phyloP scores from a whole-genome alignment of 2,329 filamentous ascomycete genomes.

The Dryadomyces quercus-mongolicae region DNA sequence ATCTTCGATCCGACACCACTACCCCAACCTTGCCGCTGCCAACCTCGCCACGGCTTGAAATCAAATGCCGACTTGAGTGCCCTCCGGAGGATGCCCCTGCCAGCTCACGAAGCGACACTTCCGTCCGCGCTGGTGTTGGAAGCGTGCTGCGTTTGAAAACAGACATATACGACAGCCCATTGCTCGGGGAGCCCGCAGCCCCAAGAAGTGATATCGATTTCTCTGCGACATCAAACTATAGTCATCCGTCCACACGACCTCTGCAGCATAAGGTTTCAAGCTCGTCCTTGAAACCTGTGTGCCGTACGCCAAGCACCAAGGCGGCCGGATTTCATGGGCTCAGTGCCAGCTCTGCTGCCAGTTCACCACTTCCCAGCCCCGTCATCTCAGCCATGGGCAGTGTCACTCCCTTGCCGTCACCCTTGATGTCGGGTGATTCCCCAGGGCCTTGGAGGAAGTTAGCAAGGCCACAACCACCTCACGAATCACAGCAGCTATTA shows the following conservation, averaged over 20 bases:
- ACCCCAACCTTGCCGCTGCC: background rate
- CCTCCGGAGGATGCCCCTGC: background rate
- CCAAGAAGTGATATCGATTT: conserved; percentile 1
- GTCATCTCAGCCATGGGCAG: conserved; percentile 65
- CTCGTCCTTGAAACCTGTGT: conserved; percentile 37
- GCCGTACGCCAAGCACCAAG: conserved; percentile 50
- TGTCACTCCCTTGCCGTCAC: conserved; percentile 68
- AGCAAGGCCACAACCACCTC: conserved; percentile 26
- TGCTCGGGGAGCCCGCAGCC: background rate
- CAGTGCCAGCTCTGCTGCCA: conserved; percentile 42
- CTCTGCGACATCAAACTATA: conserved; percentile 10
- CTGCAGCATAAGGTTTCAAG: conserved; percentile 28
- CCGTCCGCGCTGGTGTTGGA: background rate
- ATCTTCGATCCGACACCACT: background rate
- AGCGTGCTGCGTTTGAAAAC: conserved; percentile 9
- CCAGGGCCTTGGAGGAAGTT: conserved; percentile 54
- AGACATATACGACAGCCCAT: background rate
- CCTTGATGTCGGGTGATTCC: conserved; percentile 52
- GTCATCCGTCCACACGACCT: conserved; percentile 14
- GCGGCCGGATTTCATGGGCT: conserved; percentile 34
- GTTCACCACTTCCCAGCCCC: conserved; percentile 59
- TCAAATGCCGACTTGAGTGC: background rate
- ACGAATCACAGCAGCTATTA: conserved; percentile 26
- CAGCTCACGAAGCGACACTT: background rate
- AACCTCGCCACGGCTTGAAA: background rate